A percentile compares a stretch with the other conserved stretches of the same genome.
These are phyloP conservation scores for Limnomonas spitsbergensis DNA, from an alignment of 139 green algal genomes.

Conservation along the genomic window DNA sequence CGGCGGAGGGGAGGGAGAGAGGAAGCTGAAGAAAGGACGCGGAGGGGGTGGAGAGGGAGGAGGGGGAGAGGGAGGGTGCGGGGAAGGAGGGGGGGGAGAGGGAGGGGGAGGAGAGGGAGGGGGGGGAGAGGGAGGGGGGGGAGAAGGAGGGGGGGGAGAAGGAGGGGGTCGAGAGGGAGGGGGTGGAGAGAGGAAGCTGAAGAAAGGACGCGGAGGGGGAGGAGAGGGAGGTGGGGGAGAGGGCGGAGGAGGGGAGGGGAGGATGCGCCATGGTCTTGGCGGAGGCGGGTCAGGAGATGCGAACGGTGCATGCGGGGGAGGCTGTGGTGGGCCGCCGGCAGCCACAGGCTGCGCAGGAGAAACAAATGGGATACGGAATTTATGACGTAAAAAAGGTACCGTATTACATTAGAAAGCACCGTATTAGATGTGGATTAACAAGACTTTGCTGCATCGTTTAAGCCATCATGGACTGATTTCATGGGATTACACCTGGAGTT, in stretches of 20 bases:
- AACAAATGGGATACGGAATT: no score
- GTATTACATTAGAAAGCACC: no score
- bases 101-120: neutral
- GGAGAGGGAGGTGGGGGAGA: conserved; percentile 4
- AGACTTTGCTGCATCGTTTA: no score
- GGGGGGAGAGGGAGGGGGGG: neutral
- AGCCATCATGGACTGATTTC: no score
- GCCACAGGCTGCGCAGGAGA: no score
- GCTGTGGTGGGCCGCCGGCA: no score
- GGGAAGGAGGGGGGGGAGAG: neutral
- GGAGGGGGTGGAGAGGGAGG: conserved; percentile 13
- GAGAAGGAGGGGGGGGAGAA: neutral
- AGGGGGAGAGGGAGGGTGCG: neutral
- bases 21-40: neutral
- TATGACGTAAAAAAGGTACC: no score
- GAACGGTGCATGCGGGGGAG: neutral
- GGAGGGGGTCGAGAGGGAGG: neutral
- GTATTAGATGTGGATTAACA: no score
- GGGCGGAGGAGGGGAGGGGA: neutral
- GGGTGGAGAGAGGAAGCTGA: neutral
- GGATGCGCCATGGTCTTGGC: neutral
- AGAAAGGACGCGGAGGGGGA: neutral
- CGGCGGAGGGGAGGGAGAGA: neutral
- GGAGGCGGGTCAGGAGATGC: neutral
- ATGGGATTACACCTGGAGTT: no score